A percentile compares a stretch with the other conserved stretches of the same genome.
These are phyloP conservation scores for Yarrowia sp. DNA, from an alignment of 805 yeast species.

Conservation along the genomic window DNA sequence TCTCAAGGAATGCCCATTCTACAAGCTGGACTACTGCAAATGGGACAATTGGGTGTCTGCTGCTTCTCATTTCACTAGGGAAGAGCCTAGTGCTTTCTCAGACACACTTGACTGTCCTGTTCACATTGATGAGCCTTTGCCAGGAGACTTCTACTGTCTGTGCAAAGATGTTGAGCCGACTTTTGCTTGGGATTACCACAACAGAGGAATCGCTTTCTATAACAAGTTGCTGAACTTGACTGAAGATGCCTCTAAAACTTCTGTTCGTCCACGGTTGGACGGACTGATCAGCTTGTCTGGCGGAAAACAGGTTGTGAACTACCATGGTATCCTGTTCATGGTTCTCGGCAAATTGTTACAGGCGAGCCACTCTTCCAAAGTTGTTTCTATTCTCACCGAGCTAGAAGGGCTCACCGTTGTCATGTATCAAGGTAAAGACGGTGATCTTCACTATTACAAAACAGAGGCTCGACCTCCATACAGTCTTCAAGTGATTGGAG, in stretches of 20 bases:
- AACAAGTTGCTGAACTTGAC: neutral
- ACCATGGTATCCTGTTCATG: neutral
- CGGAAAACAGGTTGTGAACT: neutral
- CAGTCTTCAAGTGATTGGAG: neutral
- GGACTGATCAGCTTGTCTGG: neutral
- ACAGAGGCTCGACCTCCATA: neutral
- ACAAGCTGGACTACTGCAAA: neutral
- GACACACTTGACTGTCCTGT: neutral
- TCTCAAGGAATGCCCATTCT: neutral
- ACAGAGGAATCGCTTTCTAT: neutral
- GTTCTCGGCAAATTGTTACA: neutral
- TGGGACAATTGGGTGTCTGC: neutral
- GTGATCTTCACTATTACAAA: too few species aligned
- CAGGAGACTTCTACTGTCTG: neutral
- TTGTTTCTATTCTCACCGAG: neutral
- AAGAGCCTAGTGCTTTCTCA: neutral
- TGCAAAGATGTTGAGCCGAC: neutral
- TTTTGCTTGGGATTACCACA: neutral
- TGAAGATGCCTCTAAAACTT: neutral
- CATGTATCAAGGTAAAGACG: too few species aligned
- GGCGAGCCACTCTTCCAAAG: neutral
- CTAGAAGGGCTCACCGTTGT: neutral
- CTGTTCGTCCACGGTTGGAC: neutral
- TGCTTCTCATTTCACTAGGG: neutral
- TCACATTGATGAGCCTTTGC: neutral